A percentile compares a stretch with the other conserved stretches of the same genome.
Conservation (phyloP, 306 rosid species). For the Fragaria iinumae region DNA sequence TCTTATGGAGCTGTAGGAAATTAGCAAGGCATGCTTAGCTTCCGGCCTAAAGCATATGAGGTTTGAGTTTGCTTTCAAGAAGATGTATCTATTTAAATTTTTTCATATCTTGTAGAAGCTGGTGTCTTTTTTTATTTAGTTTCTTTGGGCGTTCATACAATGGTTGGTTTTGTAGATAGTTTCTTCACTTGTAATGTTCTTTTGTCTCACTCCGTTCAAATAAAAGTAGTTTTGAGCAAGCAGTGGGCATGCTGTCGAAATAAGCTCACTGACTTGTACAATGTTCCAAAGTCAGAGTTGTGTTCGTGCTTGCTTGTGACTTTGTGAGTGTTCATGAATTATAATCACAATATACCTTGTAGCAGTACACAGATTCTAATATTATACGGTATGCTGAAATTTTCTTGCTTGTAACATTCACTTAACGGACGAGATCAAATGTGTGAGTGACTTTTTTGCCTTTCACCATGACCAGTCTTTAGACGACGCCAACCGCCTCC, state of each 20-base stretch:
- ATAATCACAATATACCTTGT: neutral
- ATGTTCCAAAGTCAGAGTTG: neutral
- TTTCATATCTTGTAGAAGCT: conserved; percentile 22
- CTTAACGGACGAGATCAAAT: neutral
- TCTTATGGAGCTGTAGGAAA: conserved; percentile 32
- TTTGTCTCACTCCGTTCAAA: neutral
- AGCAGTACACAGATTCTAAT: neutral
- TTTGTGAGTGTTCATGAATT: neutral
- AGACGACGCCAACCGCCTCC: neutral
- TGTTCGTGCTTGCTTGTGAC: neutral
- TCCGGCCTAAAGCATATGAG: conserved; percentile 24
- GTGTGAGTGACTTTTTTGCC: neutral
- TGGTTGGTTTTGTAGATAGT: conserved; percentile 19
- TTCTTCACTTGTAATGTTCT: neutral
- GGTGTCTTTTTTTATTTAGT: neutral
- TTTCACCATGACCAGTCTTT: neutral
- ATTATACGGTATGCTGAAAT: no score
- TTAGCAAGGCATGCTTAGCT: conserved; percentile 3
- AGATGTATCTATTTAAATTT: conserved; percentile 9
- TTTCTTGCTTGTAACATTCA: neutral
- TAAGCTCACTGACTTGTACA: neutral
- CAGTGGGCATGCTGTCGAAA: neutral
- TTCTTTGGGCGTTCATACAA: neutral
- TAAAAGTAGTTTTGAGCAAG: conserved; percentile 9
- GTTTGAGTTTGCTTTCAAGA: conserved; percentile 21